Evolutionary conservation across 164 flowering plant genomes (phyloP).

Genomic region (Tinospora cordifolia): DNA sequence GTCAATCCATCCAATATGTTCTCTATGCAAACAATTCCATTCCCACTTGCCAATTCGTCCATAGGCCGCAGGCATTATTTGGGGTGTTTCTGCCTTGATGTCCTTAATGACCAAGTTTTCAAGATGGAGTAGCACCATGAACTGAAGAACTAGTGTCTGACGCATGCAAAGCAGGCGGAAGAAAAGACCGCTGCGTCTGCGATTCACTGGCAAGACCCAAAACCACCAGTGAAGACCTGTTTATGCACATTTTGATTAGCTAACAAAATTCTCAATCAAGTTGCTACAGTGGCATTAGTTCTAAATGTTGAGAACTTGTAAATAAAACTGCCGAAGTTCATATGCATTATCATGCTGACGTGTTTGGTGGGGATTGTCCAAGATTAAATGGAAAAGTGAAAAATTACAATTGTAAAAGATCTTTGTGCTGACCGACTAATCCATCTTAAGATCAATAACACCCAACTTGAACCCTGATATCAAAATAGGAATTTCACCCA

Average conservation of each 20-base stretch:
- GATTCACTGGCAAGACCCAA: conserved; percentile 71
- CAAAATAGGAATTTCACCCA: no score
- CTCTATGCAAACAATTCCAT: not conserved
- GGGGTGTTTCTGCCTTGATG: not conserved
- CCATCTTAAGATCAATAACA: no score
- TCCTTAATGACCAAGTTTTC: conserved; percentile 11
- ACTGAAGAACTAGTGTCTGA: conserved; percentile 55
- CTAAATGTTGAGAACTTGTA: not conserved
- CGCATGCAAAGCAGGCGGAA: conserved; percentile 34
- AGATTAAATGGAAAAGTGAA: no score
- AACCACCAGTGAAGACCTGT: conserved; percentile 56
- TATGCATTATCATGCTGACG: no score
- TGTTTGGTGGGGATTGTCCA: no score
- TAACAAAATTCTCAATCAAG: not conserved
- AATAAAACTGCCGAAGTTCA: no score
- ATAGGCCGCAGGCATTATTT: not conserved
- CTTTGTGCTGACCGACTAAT: no score
- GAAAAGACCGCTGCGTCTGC: conserved; percentile 32
- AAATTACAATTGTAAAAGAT: no score
- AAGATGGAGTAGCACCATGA: conserved; percentile 52
- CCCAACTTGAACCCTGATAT: no score
- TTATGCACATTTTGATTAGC: conserved; percentile 8
- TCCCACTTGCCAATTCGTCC: not conserved
- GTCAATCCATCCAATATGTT: not conserved
- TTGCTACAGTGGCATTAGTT: not conserved